phyloP scores from a whole-genome alignment of 2,329 filamentous ascomycete species.

The Aureobasidium namibiae region DNA sequence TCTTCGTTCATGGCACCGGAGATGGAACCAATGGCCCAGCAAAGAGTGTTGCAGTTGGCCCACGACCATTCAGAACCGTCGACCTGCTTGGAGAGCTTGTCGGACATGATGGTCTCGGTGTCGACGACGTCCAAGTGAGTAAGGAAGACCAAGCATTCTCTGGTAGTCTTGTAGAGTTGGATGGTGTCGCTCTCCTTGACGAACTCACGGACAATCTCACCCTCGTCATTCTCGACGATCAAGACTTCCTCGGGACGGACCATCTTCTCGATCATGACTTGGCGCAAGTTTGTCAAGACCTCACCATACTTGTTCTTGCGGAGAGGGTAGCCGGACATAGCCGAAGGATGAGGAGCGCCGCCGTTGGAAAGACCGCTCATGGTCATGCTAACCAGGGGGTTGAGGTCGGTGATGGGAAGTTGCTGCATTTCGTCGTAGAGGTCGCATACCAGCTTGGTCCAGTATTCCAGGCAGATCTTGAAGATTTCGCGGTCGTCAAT shows the following conservation, averaged over 20 bases:
- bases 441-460: constrained; percentile 96
- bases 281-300: constrained; percentile 83
- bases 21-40: constrained; percentile 98
- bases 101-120: constrained; percentile 98
- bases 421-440: constrained; percentile 99
- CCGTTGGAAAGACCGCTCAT: constrained; percentile 63
- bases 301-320: constrained; percentile 98
- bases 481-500: constrained; percentile 99
- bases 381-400: constrained; percentile 76
- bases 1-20: constrained; percentile 99
- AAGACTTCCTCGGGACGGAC: constrained; percentile 94
- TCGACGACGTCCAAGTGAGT: constrained; percentile 96
- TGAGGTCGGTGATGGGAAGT: constrained; percentile 85
- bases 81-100: constrained; percentile 91
- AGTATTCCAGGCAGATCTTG: constrained; percentile 98
- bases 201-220: constrained; percentile 97
- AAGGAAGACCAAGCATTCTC: constrained; percentile 92
- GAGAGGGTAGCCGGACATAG: constrained; percentile 84
- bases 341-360: constrained; percentile 73
- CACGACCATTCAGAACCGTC: constrained; percentile 97
- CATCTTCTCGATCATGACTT: constrained; percentile 99
- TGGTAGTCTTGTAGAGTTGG: constrained; percentile 96
- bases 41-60: constrained; percentile 99
- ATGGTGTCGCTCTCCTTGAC: constrained; percentile 99
- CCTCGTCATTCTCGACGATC: constrained; percentile 99